A percentile compares a stretch with the other conserved stretches of the same genome.
Evolutionary conservation across 768 basidiomycete species (phyloP).

Genomic region (Calocybe gangraenosa): DNA sequence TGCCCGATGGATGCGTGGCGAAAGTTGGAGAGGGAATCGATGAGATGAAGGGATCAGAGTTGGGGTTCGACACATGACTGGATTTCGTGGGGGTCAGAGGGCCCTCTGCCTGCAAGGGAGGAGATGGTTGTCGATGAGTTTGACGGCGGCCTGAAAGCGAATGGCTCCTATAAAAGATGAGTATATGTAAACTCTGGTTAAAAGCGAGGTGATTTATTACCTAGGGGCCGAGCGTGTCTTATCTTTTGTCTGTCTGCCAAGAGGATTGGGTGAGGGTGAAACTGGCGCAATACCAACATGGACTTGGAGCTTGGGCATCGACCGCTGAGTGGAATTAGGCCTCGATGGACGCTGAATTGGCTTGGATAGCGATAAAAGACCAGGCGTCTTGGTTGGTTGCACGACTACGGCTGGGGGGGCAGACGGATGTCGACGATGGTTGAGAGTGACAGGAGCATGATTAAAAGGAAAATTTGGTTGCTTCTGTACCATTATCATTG

Average conservation of each 20-base stretch:
- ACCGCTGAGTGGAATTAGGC: constrained; percentile 23
- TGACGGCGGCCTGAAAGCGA: constrained; percentile 28
- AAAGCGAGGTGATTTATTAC: constrained; percentile 4
- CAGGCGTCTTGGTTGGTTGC: constrained; percentile 70
- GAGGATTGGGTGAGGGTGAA: constrained; percentile 27
- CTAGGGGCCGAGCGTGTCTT: constrained; percentile 21
- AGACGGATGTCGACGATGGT: constrained; percentile 65
- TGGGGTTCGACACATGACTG: constrained; percentile 21
- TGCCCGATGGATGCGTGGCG: constrained; percentile 45
- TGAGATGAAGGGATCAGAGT: constrained; percentile 25
- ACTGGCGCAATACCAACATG: constrained; percentile 22
- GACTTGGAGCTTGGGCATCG: constrained; percentile 18
- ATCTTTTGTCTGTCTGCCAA: constrained; percentile 26
- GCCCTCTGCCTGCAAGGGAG: constrained; percentile 72
- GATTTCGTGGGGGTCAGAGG: constrained; percentile 41
- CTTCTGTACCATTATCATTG: constrained; percentile 50
- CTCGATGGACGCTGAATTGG: constrained; percentile 28
- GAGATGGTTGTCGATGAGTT: constrained; percentile 60
- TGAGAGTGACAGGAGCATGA: constrained; percentile 20
- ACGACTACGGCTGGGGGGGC: constrained; percentile 65
- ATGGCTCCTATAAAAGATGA: background rate
- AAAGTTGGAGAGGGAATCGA: constrained; percentile 33
- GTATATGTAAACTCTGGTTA: background rate
- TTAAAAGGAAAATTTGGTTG: constrained; percentile 30
- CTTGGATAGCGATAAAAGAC: constrained; percentile 63